Base-by-base conservation (phyloP, 805 yeast species). In the Yarrowia sp. region DNA sequence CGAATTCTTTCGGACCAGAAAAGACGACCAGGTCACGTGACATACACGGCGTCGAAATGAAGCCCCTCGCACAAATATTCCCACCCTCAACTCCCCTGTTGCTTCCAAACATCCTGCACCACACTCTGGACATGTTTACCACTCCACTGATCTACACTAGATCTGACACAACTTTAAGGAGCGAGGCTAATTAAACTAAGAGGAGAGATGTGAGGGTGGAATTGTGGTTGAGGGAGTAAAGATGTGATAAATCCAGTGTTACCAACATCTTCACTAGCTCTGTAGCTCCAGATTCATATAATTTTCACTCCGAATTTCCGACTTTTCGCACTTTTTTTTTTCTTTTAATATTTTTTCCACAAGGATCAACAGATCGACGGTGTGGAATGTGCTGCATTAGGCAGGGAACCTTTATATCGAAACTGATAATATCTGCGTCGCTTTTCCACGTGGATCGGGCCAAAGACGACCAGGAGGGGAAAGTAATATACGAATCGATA, bases 81-180 rank as follows among this genome's bases (percentile, higher is more conserved):
- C 19, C 19, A 19, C 19, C 19, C 19, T 19, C 19, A 19, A 19
- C 32, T 26, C 32, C 32, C 32, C 32, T 26, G 12, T 38, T 38
- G 40, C 40, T 42, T 15, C 46, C 46, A 42, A 8, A 45, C 49
- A 19, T 9, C 10, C 35, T 7, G 10, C 46, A 26, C 32, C 32
- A 26, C 32, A 26, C 32, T 1, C 32, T 0, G 32, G 4, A 11
- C 50, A 46, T 46, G 35, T 19, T 46, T 26, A 22, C 36, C 11
- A 22, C 52, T 48, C 52, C 52, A 26, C 52, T 48, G 52, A 48
- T 48, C 52, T 26, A 26, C 52, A 11, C 41, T 36, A 35, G 56
- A 50, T 50, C 56, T 50, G 56, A 50, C 56, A 50, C 56, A 50
- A 35, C 56, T 50, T 4, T 16, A 50, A n/a, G 11, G n/a, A 48